Evolutionary conservation across 176 grass and related monocot species (phyloP).

Genomic region (Elaeis guineensis): DNA sequence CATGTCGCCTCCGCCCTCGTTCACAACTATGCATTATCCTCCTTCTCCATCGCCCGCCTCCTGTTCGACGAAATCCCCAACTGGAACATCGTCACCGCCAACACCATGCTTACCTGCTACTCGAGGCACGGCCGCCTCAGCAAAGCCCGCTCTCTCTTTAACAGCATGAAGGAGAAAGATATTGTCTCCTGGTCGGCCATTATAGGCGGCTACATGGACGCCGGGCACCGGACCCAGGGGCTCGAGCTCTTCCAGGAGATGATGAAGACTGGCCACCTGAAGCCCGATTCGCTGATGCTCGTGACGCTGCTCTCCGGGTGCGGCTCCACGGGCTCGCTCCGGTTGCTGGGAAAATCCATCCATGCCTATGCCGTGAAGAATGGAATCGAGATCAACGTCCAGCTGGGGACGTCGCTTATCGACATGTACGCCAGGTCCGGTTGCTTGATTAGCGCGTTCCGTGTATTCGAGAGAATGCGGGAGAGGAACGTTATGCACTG

Average conservation of each 20-base stretch:
- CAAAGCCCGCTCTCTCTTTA: slow-evolving; percentile 28
- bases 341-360: slow-evolving; percentile 24
- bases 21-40: slow-evolving; percentile 19
- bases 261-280: background rate
- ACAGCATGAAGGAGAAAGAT: slow-evolving; percentile 34
- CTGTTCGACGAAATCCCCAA: slow-evolving; percentile 49
- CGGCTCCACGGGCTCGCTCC: slow-evolving; percentile 20
- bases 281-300: slow-evolving; percentile 24
- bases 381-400: background rate
- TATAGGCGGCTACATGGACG: slow-evolving; percentile 36
- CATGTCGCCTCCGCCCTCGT: slow-evolving; percentile 46
- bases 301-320: slow-evolving; percentile 28
- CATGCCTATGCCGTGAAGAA: slow-evolving; percentile 32
- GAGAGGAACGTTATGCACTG: slow-evolving; percentile 35
- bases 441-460: slow-evolving; percentile 19
- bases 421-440: slow-evolving; percentile 38
- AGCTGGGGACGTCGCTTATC: slow-evolving; percentile 38
- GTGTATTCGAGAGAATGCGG: slow-evolving; percentile 24
- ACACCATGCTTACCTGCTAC: slow-evolving; percentile 38
- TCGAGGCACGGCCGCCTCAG: slow-evolving; percentile 24
- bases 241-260: slow-evolving; percentile 40
- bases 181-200: slow-evolving; percentile 43
- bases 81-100: slow-evolving; percentile 32
- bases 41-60: slow-evolving; percentile 15
- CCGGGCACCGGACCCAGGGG: background rate